A percentile compares a stretch with the other conserved stretches of the same genome.
Conservation (phyloP, 106 monocot genomes). For the Dendrobium chrysotoxum region DNA sequence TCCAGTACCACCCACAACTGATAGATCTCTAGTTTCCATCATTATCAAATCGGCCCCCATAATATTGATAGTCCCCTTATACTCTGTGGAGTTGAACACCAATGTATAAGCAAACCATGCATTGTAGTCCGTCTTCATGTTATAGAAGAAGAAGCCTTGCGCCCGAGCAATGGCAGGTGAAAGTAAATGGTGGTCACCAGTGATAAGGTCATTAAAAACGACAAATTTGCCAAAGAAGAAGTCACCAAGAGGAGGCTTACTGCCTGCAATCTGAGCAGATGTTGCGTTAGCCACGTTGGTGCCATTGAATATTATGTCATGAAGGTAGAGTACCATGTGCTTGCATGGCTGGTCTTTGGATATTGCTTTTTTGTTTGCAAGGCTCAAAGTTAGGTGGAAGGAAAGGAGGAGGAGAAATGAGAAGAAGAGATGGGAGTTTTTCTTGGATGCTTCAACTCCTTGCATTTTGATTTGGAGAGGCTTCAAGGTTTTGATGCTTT, state of each 20-base stretch:
- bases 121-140: slow-evolving; percentile 20
- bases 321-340: slow-evolving; percentile 15
- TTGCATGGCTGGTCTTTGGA: slow-evolving; percentile 19
- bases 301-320: slow-evolving; percentile 14
- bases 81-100: slow-evolving; percentile 22
- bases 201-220: slow-evolving; percentile 16
- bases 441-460: not conserved
- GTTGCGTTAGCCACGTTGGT: slow-evolving; percentile 13
- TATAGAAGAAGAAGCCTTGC: slow-evolving; percentile 32
- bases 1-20: slow-evolving; percentile 25
- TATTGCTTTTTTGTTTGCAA: not conserved
- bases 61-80: slow-evolving; percentile 18
- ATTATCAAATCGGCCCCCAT: slow-evolving; percentile 18
- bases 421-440: not conserved
- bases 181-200: slow-evolving; percentile 2
- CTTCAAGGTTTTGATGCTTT: not conserved
- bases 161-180: slow-evolving; percentile 21
- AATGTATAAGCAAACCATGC: slow-evolving; percentile 22
- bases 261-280: slow-evolving; percentile 1
- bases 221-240: slow-evolving; percentile 14
- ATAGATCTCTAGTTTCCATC: slow-evolving; percentile 11
- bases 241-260: slow-evolving; percentile 5
- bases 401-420: not conserved
- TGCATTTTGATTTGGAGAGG: not conserved
- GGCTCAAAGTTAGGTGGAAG: not conserved